These are phyloP conservation scores for Antitrichia curtipendula DNA, from an alignment of 225 moss, liverwort and hornwort species.

Conservation along the genomic window DNA sequence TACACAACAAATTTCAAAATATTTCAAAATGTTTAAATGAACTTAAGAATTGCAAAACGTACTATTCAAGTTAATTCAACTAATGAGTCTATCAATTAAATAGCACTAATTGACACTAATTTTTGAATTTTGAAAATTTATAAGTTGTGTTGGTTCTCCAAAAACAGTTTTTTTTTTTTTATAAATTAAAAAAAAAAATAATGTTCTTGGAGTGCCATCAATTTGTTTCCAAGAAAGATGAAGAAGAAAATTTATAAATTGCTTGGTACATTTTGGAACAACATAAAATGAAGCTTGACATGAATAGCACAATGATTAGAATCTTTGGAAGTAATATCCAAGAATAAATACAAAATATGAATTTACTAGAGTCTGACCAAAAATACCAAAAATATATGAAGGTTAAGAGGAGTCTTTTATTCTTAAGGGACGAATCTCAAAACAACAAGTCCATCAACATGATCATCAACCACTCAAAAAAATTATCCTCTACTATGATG, in stretches of 20 bases:
- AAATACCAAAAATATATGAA: not conserved
- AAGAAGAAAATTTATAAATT: no score
- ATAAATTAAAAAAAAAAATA: no score
- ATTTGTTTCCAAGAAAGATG: no score
- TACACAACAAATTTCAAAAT: not conserved
- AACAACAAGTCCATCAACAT: not conserved
- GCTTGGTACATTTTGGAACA: fast-evolving
- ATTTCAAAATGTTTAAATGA: not conserved
- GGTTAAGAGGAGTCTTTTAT: not conserved
- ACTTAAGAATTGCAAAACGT: not conserved
- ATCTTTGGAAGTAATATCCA: not conserved
- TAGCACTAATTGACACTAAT: not conserved
- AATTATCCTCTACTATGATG: fast-evolving
- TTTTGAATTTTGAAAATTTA: not conserved
- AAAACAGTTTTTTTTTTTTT: no score
- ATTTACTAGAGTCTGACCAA: fast-evolving
- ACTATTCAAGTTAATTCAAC: not conserved
- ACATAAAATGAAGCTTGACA: not conserved
- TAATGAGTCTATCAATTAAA: not conserved
- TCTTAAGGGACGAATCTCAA: not conserved
- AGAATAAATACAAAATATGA: not conserved
- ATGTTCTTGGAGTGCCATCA: no score
- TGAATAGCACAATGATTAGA: not conserved
- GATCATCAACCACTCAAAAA: not conserved
- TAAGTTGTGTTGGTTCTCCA: fast-evolving